Conservation (phyloP, 2,329 filamentous ascomycete genomes). For the Hypoxylon sp. region DNA sequence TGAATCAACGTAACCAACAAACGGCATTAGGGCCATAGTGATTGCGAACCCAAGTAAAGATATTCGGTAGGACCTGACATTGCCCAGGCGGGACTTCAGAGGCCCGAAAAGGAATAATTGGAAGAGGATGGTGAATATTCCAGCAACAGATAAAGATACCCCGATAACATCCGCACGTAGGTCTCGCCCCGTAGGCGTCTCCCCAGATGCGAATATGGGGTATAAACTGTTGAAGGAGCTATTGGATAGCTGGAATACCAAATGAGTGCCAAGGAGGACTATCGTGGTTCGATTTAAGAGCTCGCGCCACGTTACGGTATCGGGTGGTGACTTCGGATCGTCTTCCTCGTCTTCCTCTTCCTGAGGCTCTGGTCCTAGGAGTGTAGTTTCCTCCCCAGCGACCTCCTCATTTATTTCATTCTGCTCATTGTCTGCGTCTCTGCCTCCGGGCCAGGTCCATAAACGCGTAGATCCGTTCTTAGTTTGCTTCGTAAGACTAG, state of each 20-base stretch:
- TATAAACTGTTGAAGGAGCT: constrained; percentile 96
- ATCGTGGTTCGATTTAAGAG: constrained; percentile 85
- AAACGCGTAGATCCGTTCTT: constrained; percentile 44
- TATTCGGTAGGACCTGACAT: constrained; percentile 84
- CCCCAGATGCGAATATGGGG: constrained; percentile 87
- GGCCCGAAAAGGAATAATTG: constrained; percentile 88
- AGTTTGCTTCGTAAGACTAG: constrained; percentile 40
- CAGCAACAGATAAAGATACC: constrained; percentile 85
- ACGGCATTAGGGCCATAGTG: constrained; percentile 89
- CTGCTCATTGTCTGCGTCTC: constrained; percentile 41
- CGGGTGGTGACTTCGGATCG: constrained; percentile 56
- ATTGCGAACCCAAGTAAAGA: constrained; percentile 84
- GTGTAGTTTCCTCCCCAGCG: constrained; percentile 42
- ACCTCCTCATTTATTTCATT: constrained; percentile 47
- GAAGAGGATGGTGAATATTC: constrained; percentile 87
- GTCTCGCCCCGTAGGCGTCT: constrained; percentile 80
- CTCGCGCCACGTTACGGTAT: constrained; percentile 64
- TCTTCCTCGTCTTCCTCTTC: constrained; percentile 62
- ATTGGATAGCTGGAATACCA: constrained; percentile 94
- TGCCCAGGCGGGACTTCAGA: constrained; percentile 83
- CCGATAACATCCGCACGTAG: constrained; percentile 86
- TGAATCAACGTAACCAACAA: constrained; percentile 81
- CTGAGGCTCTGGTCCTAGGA: constrained; percentile 44
- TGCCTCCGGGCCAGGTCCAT: constrained; percentile 46
- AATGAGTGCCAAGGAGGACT: constrained; percentile 84